Base-by-base conservation (phyloP, 129 eudicot genomes). In the Escallonia rubra region DNA sequence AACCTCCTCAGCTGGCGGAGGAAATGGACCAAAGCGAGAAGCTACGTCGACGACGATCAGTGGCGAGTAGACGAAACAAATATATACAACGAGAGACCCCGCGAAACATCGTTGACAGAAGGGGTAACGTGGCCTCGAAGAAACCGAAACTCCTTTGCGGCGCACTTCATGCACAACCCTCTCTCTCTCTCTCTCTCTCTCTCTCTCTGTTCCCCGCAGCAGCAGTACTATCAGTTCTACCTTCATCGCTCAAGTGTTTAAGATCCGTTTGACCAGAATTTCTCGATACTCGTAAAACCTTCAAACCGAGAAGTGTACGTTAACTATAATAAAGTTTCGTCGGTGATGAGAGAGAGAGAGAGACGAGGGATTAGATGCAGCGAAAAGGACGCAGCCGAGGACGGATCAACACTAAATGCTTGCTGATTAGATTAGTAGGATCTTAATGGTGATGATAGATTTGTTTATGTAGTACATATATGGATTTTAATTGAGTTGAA, bases 321-420 rank as follows among this genome's bases (percentile, higher is more conserved):
- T 23, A 23, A 23, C 34, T 23, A 23, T 4, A 10, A 14, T 43
- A 43, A 46, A 79, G 34, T 23, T 74, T 81, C 82, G 91, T 75
- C 91, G 87, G 91, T 82, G 91, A 72, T 63, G 50, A 10, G 67
- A 41, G 71, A 61, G 75, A 41, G 63, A 34, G 46, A 40, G 65
- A 59, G 41, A 47, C 6, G 1, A 0, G 51, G 10, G 70, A 56
- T 41, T 15, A 47, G 50, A 34, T 40, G 56, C 58, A 47, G 80
- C 87, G 87, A 69, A 61, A 86, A 79, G 65, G 75, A 54, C 85
- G 91, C 91, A 88, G 78, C 76, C 76, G 73, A 81, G 85, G 72
- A 66, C 94, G 96, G 95, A 81, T 83, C 94, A 57, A 38, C 73
- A 80, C 78, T 74, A 80, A 86, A 70, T 79, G 58, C 49, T 23